Evolutionary conservation across 2,329 filamentous ascomycete species (phyloP), one percentile per base, ranked within the genome.

Genomic region (Alternaria burnsii): DNA sequence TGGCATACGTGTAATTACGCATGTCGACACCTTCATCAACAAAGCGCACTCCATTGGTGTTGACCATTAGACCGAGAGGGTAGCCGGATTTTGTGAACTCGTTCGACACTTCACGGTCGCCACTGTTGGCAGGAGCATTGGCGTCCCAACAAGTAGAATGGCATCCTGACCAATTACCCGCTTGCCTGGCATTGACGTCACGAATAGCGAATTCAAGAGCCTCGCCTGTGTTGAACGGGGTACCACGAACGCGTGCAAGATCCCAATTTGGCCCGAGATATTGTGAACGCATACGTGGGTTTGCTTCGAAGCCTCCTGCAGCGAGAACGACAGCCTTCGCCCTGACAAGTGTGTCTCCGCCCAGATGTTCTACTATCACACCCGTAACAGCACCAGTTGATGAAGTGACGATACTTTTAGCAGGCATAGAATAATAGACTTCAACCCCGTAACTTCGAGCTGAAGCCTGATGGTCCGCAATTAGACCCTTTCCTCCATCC

Each of bases 11-110:
- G 69, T 86, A 90, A 70, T 91, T 91, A 3, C 88, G 80, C 64
- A 90, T 73, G 65, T 91, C 88, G 9, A 86, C 67, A 0, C 88
- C 89, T 69, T 91, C 89, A 66, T 91, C 88, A 0, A 91, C 87
- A 68, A 91, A 91, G 1, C 89, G 80, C 42, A 83, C 70, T 0
- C 88, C 89, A 0, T 83, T 69, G 0, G 75, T 73, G 66, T 91
- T 91, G 16, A 91, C 58, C 84, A 89, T 90, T 12, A 91, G 65
- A 0, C 88, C 89, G 0, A 91, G 79, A 0, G 89, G 88, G 65
- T 91, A 91, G 1, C 88, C 89, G 0, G 86, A 89, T 70, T 91
- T 91, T 7, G 88, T 91, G 69, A 85, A 89, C 71, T 90, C 84
- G 67, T 91, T 91, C 4, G 88, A 88, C 2, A 86, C 76, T n/a